phyloP scores from a whole-genome alignment of 805 yeast species.

The Kurtzmaniella cleridarum region DNA sequence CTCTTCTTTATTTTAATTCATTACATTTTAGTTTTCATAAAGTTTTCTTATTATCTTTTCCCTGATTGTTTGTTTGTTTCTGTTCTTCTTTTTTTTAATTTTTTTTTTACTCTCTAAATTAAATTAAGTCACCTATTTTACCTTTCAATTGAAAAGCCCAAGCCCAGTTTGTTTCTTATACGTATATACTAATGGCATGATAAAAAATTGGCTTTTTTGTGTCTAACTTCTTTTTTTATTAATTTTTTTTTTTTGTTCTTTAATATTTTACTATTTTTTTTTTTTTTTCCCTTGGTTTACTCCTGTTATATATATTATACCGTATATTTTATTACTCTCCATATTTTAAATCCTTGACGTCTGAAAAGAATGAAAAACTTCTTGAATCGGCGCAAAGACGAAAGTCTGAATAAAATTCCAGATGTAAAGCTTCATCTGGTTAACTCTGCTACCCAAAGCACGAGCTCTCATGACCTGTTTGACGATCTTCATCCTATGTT shows the following conservation, averaged over 20 bases:
- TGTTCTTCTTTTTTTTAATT: constrained; percentile 23
- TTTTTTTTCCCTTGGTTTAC: no score
- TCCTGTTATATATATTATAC: no score
- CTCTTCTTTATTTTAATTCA: constrained; percentile 8
- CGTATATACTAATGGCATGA: no score
- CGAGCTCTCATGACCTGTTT: constrained; percentile 20
- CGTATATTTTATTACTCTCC: not conserved
- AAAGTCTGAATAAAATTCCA: not conserved
- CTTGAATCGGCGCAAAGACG: constrained; percentile 1
- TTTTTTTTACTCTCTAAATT: no score
- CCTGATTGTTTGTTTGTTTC: constrained; percentile 31
- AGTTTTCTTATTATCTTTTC: constrained; percentile 28
- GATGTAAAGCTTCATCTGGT: constrained; percentile 1
- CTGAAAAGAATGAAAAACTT: constrained; percentile 2
- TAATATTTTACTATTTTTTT: no score
- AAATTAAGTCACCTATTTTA: no score
- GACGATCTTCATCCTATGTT: constrained; percentile 30
- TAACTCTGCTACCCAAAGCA: not conserved
- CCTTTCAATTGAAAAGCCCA: no score
- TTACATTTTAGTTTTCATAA: constrained; percentile 21
- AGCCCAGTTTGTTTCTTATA: no score
- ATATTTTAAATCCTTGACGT: not conserved
- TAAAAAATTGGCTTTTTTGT: no score
- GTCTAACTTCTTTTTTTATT: no score
- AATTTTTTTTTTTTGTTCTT: no score